Evolutionary conservation across 345 rosid genomes (phyloP), one percentile per base, ranked within the genome.

Genomic region (Diplotaxis tenuifolia): DNA sequence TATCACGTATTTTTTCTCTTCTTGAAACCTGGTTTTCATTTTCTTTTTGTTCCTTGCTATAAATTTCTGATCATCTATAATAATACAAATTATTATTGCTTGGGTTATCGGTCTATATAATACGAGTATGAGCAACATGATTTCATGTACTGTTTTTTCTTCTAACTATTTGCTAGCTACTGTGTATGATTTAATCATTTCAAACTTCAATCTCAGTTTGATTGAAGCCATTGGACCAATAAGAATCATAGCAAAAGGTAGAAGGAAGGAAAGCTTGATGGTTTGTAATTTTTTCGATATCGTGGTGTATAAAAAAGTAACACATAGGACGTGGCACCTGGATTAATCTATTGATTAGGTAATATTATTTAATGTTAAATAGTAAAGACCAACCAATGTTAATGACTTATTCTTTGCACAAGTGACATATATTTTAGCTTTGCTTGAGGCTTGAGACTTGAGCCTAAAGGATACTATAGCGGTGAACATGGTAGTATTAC

Each of bases 321-420:
- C 40, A 25, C 73, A 71, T 25, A 42, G 25, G 68, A 75, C 65
- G 69, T 68, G 78, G 61, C 74, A 68, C 56, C 53, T 23, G 67
- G 49, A 57, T 58, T 63, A 77, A 49, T 63, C 19, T 40, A 71
- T 71, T 59, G 53, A 59, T 67, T 67, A 67, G 53, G 62, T 74
- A 32, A 32, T 22, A 5, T 55, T 65, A 28, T 28, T 42, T 73
- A 40, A 65, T 64, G 34, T 8, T 65, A 9, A 27, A 9, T n/a
- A 0, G 42, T 54, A 28, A 25, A 40, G 6, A 19, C 29, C 1
- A 4, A 64, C n/a, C n/a, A 9, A 62, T n/a, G n/a, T n/a, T n/a
- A 18, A 4, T 56, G 34, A 64, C 31, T 57, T 73, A 54, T 28
- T 23, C n/a, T 63, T 5, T 23, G 7, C 25, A 23, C 38, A 62